Evolutionary conservation across 208 protist genomes (phyloP).

Genomic region (Phytomonas sp.): DNA sequence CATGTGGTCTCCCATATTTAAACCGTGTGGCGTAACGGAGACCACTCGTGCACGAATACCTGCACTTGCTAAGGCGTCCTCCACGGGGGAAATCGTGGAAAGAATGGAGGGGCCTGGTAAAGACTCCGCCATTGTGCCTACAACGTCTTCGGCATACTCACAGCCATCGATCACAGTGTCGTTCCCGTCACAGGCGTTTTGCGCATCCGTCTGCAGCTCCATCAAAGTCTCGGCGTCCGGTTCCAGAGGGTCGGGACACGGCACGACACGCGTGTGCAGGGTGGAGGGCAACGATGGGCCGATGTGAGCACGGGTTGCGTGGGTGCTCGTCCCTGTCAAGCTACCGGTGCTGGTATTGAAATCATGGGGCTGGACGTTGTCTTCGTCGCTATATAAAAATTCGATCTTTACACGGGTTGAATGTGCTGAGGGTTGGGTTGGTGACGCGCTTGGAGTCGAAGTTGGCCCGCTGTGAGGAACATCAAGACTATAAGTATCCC

Average conservation of each 20-base stretch:
- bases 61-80: background rate
- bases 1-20: too few species aligned
- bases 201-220: conserved; percentile 29
- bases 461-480: background rate
- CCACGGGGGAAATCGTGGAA: background rate
- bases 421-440: background rate
- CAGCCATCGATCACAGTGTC: background rate
- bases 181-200: background rate
- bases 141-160: background rate
- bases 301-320: background rate
- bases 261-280: background rate
- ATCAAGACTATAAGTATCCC: background rate
- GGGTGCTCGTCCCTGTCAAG: background rate
- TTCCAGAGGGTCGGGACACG: background rate
- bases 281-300: background rate
- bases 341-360: background rate
- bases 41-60: background rate
- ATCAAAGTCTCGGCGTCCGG: conserved; percentile 16
- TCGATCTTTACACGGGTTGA: conserved; percentile 39
- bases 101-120: background rate
- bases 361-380: conserved; percentile 12
- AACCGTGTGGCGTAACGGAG: background rate
- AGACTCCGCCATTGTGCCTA: background rate
- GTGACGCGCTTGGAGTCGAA: background rate
- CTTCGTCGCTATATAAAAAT: conserved; percentile 74